phyloP scores from a whole-genome alignment of 129 eudicot species.

The Escallonia herrerae region DNA sequence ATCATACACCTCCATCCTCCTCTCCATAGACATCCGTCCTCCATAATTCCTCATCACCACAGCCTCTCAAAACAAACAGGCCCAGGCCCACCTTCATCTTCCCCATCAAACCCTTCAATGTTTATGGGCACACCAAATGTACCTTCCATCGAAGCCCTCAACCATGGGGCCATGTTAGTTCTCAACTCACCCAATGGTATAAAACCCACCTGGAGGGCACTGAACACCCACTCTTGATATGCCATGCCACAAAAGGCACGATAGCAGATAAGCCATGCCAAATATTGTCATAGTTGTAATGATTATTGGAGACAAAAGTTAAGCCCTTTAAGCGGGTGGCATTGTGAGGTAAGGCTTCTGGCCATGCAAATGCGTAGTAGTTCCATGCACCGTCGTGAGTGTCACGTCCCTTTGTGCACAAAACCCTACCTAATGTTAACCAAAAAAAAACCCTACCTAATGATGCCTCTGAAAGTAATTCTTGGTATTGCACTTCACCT shows the following conservation, averaged over 20 bases:
- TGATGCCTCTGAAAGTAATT: conserved; percentile 55
- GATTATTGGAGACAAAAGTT: conserved; percentile 66
- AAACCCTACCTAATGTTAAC: no score
- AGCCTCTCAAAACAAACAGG: conserved; percentile 63
- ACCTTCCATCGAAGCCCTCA: conserved; percentile 50
- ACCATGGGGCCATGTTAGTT: conserved; percentile 45
- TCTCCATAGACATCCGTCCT: conserved; percentile 72
- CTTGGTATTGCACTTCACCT: conserved; percentile 65
- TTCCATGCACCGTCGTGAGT: conserved; percentile 85
- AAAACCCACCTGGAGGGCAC: conserved; percentile 44
- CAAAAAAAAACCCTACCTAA: no score
- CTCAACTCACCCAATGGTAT: conserved; percentile 60
- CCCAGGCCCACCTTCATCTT: no score
- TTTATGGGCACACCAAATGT: conserved; percentile 42
- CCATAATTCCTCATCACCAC: conserved; percentile 80
- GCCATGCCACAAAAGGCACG: conserved; percentile 80
- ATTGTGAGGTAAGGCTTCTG: conserved; percentile 46
- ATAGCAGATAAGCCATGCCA: conserved; percentile 71
- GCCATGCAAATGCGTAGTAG: conserved; percentile 79
- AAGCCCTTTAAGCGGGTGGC: conserved; percentile 52
- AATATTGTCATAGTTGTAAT: conserved; percentile 53
- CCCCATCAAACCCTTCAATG: conserved; percentile 27
- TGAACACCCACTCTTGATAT: conserved; percentile 38
- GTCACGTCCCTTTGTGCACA: conserved; percentile 74
- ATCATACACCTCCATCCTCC: conserved; percentile 57